These are phyloP conservation scores for Neonectria faginata DNA, from an alignment of 2,329 filamentous ascomycete genomes.

Conservation along the genomic window DNA sequence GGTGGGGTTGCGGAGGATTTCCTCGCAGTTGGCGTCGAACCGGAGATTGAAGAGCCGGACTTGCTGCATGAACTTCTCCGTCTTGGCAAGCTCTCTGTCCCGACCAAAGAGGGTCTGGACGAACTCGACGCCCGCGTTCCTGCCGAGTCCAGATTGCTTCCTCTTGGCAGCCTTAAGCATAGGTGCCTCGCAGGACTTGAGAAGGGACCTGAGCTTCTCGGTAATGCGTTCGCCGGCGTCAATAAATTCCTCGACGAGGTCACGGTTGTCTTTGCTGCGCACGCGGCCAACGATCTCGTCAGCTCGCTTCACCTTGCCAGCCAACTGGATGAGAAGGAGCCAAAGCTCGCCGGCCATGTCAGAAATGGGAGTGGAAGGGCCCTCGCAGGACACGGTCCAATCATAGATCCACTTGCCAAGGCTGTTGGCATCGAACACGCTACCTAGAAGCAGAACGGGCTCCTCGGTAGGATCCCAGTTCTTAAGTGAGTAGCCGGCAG, in stretches of 20 bases:
- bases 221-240: conserved; percentile 88
- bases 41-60: conserved; percentile 91
- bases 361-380: conserved; percentile 83
- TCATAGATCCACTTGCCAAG: conserved; percentile 99
- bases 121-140: conserved; percentile 93
- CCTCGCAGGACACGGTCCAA: conserved; percentile 95
- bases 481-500: conserved; percentile 91
- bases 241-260: conserved; percentile 91
- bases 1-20: conserved; percentile 77
- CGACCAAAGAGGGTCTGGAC: conserved; percentile 95
- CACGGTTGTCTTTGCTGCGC: conserved; percentile 76
- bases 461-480: conserved; percentile 97
- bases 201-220: conserved; percentile 83
- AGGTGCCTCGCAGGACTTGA: conserved; percentile 91
- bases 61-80: conserved; percentile 91
- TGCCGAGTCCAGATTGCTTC: conserved; percentile 76
- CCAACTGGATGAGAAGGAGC: conserved; percentile 92
- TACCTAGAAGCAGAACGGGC: conserved; percentile 92
- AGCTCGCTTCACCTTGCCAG: conserved; percentile 92
- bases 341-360: conserved; percentile 95
- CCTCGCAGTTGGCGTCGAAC: conserved; percentile 96
- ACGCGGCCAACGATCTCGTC: conserved; percentile 82
- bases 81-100: conserved; percentile 88
- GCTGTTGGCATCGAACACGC: conserved; percentile 97
- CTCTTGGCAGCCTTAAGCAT: conserved; percentile 94